Conservation (phyloP, 2,329 filamentous ascomycete genomes). For the Calonectria hongkongensis region DNA sequence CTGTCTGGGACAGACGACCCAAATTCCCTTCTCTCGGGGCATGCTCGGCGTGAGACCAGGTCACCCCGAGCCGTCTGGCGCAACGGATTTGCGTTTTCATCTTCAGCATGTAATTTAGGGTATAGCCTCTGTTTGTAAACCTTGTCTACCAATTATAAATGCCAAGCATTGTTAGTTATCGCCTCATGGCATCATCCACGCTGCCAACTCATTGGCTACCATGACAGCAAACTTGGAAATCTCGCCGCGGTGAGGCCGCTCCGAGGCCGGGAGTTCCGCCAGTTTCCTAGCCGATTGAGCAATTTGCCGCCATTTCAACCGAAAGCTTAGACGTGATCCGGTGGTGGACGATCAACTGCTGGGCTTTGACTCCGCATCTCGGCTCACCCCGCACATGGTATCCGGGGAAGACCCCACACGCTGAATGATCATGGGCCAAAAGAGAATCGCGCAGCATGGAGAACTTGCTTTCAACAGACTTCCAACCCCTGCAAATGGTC, state of each 20-base stretch:
- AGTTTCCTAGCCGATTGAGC: constrained; percentile 10
- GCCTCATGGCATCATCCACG: background rate
- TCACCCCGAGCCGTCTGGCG: constrained; percentile 42
- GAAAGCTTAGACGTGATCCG: background rate
- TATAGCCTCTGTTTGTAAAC: constrained; percentile 14
- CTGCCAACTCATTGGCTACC: background rate
- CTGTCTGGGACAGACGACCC: constrained; percentile 50
- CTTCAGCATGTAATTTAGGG: constrained; percentile 41
- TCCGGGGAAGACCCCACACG: constrained; percentile 29
- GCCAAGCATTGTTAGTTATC: background rate
- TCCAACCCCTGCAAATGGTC: constrained; percentile 22
- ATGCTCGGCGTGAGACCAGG: constrained; percentile 54
- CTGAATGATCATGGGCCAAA: constrained; percentile 16
- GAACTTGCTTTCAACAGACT: constrained; percentile 16
- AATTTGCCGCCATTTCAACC: constrained; percentile 19
- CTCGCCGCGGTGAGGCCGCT: background rate
- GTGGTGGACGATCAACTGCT: background rate
- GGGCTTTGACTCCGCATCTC: constrained; percentile 30
- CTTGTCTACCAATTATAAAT: background rate
- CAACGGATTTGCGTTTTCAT: constrained; percentile 48
- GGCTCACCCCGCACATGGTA: constrained; percentile 27
- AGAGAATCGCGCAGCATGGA: constrained; percentile 22
- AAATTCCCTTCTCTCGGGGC: constrained; percentile 52
- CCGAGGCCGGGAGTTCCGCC: background rate
- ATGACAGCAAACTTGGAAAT: background rate